Evolutionary conservation across 1,139 yeast species (phyloP).

Genomic region (Blastobotrys apis): DNA sequence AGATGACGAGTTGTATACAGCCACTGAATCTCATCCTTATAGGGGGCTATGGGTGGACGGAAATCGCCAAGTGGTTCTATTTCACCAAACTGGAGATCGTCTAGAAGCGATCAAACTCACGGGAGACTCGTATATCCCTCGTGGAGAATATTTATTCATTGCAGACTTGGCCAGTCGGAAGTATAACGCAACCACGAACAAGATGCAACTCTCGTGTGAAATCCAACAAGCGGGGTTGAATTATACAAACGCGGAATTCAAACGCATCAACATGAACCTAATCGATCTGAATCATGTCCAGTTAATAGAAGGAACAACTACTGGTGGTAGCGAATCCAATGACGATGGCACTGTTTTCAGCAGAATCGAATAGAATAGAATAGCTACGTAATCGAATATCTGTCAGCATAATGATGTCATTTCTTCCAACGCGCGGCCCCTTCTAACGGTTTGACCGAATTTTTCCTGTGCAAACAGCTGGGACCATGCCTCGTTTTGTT

Average conservation of each 20-base stretch:
- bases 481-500: too few species aligned
- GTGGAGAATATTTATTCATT: slow-evolving; percentile 31
- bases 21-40: slow-evolving; percentile 22
- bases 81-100: slow-evolving; percentile 24
- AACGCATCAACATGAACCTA: too few species aligned
- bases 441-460: too few species aligned
- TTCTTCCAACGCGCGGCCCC: too few species aligned
- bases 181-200: background rate
- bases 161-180: slow-evolving; percentile 23
- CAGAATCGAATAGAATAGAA: too few species aligned
- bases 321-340: too few species aligned
- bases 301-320: too few species aligned
- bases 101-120: slow-evolving; percentile 33
- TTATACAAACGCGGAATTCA: background rate
- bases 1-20: slow-evolving; percentile 11
- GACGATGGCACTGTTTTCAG: too few species aligned
- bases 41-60: slow-evolving; percentile 16
- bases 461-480: too few species aligned
- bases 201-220: background rate
- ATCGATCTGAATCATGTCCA: too few species aligned
- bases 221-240: background rate
- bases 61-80: slow-evolving; percentile 18
- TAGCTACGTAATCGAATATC: too few species aligned
- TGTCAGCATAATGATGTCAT: too few species aligned
- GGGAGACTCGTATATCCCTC: slow-evolving; percentile 30